Base-by-base conservation (phyloP, 768 basidiomycete genomes). In the Mycena rosella region DNA sequence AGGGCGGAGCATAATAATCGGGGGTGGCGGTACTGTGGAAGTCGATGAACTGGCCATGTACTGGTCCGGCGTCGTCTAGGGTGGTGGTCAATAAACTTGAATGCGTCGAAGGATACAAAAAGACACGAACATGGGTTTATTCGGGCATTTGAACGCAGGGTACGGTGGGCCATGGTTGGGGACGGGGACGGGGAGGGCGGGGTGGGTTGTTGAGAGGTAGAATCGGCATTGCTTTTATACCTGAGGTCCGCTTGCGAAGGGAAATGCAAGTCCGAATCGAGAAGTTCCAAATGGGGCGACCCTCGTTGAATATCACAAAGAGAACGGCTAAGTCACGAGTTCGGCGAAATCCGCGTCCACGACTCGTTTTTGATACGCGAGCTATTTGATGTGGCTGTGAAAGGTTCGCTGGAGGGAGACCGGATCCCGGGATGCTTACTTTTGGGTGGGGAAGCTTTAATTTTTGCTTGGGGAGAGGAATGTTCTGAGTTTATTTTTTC, bases 181-280 rank as follows among this genome's bases (percentile, higher is more conserved):
- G 45, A 52, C n/a, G 63, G 7, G 49, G 32, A 47, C 6, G 10
- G 34, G 4, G 54, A 2, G 27, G 10, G 10, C 14, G 32, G 53
- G 55, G 36, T 13, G 48, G 34, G 56, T 54, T 44, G n/a, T 56
- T 49, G 48, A 24, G 45, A 8, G 6, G 45, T 47, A 47, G 45
- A 47, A 15, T 47, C 66, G 44, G 56, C 67, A 67, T 68, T 54
- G 22, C 54, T 53, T 65, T 70, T 74, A 70, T 71, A 75, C 71
- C 63, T 27, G 29, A 29, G 34, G 58, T 13, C 22, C 45, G 45
- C 45, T n/a, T 47, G 45, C 11, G 45, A 26, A 47, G 24, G 24
- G 13, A 47, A n/a, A n/a, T n/a, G 45, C 45, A 24, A 47, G 14
- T 11, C 45, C 45, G 22, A 47, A 26, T 24, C n/a, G n/a, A n/a